phyloP scores from a whole-genome alignment of 1,284 basidiomycete species.

The Ganoderma meredithae region DNA sequence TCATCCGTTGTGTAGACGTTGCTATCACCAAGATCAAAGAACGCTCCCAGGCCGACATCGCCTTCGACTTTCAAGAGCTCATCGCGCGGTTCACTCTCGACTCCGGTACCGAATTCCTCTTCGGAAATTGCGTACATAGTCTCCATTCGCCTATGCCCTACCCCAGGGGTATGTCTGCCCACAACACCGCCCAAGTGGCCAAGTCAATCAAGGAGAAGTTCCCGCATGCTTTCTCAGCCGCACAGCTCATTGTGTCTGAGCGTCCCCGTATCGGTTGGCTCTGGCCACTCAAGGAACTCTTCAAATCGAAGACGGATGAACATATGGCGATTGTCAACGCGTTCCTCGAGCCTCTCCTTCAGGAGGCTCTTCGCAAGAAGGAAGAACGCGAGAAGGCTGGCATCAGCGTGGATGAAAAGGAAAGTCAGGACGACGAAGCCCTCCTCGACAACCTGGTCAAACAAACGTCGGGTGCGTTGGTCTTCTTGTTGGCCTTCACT shows the following conservation, averaged over 20 bases:
- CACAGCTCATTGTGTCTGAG: conserved; percentile 61
- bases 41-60: conserved; percentile 42
- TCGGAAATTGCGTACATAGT: conserved; percentile 67
- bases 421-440: conserved; percentile 57
- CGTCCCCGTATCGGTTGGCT: conserved; percentile 61
- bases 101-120: conserved; percentile 74
- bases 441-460: conserved; percentile 72
- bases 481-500: not conserved
- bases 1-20: conserved; percentile 32
- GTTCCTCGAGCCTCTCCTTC: conserved; percentile 70
- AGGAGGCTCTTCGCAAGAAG: conserved; percentile 51
- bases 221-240: conserved; percentile 65
- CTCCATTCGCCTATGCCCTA: conserved; percentile 60
- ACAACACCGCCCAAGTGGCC: conserved; percentile 3
- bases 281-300: conserved; percentile 76
- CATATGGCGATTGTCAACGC: conserved; percentile 59
- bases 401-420: conserved; percentile 46
- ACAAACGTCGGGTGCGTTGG: conserved; percentile 60
- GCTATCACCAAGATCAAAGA: conserved; percentile 44
- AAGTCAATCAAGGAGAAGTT: conserved; percentile 49
- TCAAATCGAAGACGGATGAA: conserved; percentile 60
- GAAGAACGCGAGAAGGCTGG: conserved; percentile 27
- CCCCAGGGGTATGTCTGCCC: conserved; percentile 44
- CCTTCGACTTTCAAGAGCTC: conserved; percentile 66
- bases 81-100: conserved; percentile 75